Evolutionary conservation across 2,329 filamentous ascomycete species (phyloP).

Genomic region (Colletotrichum godetiae): DNA sequence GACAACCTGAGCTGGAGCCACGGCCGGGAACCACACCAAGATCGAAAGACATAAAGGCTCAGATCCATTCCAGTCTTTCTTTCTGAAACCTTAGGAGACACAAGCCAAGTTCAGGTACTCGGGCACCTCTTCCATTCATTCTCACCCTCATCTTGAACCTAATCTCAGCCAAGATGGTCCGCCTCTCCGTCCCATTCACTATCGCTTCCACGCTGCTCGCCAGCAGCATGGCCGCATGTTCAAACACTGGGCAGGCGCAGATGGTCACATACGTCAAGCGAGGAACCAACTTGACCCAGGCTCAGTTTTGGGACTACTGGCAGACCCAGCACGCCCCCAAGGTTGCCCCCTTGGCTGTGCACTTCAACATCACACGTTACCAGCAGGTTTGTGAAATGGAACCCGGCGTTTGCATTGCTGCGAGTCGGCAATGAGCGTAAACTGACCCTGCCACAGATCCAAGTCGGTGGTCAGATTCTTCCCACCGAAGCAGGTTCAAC

Average conservation of each 20-base stretch:
- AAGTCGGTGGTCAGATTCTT: conserved; percentile 41
- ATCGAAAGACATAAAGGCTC: background rate
- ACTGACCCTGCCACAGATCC: conserved; percentile 36
- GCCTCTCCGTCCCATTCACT: conserved; percentile 6
- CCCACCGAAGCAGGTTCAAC: conserved; percentile 38
- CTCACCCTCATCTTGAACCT: background rate
- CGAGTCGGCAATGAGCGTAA: background rate
- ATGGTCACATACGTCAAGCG: conserved; percentile 46
- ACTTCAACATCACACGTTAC: conserved; percentile 43
- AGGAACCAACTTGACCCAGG: conserved; percentile 38
- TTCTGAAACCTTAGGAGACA: background rate
- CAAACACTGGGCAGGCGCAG: conserved; percentile 46
- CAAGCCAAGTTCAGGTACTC: background rate
- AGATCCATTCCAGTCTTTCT: background rate
- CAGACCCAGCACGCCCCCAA: conserved; percentile 44
- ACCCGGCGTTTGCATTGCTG: background rate
- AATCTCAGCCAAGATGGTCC: conserved; percentile 15
- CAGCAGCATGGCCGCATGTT: conserved; percentile 40
- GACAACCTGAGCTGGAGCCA: background rate
- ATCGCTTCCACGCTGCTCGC: conserved; percentile 7
- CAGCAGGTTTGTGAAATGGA: conserved; percentile 40
- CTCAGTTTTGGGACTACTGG: conserved; percentile 46
- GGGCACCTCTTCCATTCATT: background rate
- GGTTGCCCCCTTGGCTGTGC: conserved; percentile 40
- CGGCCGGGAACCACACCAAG: no score